Conservation (phyloP, 768 basidiomycete species). For the Hysterangium stoloniferum region DNA sequence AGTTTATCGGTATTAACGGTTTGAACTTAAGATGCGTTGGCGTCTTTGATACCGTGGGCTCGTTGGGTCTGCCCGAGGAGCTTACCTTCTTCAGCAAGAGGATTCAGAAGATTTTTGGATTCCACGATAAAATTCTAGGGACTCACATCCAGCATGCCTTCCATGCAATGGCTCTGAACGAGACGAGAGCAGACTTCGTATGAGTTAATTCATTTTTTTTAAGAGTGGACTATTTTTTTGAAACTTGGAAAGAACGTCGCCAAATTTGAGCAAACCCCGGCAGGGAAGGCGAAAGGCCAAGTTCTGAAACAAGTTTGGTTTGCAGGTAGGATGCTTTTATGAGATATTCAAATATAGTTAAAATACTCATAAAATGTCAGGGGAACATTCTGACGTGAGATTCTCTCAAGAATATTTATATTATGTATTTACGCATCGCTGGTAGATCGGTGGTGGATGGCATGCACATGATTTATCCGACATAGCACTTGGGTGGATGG, state of each 20-base stretch:
- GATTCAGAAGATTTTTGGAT: conserved; percentile 48
- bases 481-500: conserved; percentile 57
- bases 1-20: not conserved
- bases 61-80: conserved; percentile 63
- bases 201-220: conserved; percentile 18
- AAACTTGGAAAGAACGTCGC: conserved; percentile 21
- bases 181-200: conserved; percentile 62
- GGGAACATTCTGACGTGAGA: conserved; percentile 27
- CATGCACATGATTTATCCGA: conserved; percentile 60
- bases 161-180: conserved; percentile 64
- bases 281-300: conserved; percentile 47
- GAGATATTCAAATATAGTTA: not conserved
- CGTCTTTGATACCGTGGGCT: conserved; percentile 74
- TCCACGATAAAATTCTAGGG: conserved; percentile 51
- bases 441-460: conserved; percentile 65
- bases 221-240: conserved; percentile 35
- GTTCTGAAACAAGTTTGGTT: conserved; percentile 70
- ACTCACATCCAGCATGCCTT: conserved; percentile 57
- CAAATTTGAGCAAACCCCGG: conserved; percentile 53
- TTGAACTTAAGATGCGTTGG: conserved; percentile 46
- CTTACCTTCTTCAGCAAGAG: conserved; percentile 38
- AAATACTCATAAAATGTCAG: conserved; percentile 7
- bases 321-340: conserved; percentile 35
- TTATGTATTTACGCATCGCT: too few relatives aligned
- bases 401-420: not conserved